Percentiles rank a stretch among this genome's conserved stretches.
Evolutionary conservation across 148 eudicot species (phyloP).

Genomic region (Dianthus caryophyllus): DNA sequence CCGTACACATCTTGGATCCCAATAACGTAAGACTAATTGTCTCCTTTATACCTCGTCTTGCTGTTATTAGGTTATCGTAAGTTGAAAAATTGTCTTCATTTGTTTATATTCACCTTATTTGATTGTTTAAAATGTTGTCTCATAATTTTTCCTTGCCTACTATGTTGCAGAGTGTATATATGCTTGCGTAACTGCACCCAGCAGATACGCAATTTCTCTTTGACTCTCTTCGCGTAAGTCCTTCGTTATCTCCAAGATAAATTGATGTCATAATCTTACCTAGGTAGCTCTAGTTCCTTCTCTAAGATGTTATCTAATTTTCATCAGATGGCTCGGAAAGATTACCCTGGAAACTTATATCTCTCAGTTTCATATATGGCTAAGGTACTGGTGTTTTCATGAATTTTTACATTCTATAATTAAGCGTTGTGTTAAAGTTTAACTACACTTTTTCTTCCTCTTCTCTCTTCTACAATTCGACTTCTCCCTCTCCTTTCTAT

Average conservation of each 20-base stretch:
- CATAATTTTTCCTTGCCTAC: slow-evolving; percentile 10
- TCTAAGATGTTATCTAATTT: slow-evolving; percentile 16
- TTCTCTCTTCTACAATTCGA: no score
- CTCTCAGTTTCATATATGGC: slow-evolving; percentile 97
- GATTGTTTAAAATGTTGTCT: no score
- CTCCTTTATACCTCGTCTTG: slow-evolving; percentile 10
- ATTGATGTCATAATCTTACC: neutral
- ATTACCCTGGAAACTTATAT: slow-evolving; percentile 94
- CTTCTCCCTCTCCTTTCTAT: no score
- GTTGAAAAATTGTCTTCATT: no score
- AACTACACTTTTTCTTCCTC: no score
- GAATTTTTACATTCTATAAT: neutral
- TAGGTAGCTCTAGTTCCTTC: slow-evolving; percentile 5
- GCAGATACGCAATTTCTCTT: slow-evolving; percentile 60
- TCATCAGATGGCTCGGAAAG: slow-evolving; percentile 93
- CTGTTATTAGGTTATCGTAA: neutral
- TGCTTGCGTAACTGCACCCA: slow-evolving; percentile 85
- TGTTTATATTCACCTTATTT: no score
- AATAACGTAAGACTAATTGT: slow-evolving; percentile 53
- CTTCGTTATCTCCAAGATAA: neutral
- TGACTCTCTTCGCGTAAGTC: slow-evolving; percentile 95
- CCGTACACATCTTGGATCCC: slow-evolving; percentile 99
- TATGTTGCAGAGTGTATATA: slow-evolving; percentile 78
- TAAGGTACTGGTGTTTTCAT: slow-evolving; percentile 50
- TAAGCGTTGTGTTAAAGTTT: neutral